Base-by-base conservation (phyloP, 1,284 basidiomycete species). In the Fistulinella staudtii region DNA sequence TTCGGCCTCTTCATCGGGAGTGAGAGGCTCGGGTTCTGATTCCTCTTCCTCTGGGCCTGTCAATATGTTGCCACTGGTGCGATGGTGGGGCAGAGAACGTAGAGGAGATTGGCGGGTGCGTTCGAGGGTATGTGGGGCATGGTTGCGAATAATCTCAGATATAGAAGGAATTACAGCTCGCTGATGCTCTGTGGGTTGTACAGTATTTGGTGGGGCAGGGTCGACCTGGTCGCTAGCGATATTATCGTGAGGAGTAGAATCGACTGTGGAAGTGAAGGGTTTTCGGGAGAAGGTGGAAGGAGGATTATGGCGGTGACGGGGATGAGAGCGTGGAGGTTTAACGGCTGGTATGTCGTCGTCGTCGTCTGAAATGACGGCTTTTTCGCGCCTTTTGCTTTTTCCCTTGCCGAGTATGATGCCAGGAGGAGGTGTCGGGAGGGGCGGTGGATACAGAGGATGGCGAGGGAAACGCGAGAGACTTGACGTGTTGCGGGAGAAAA, bases 131-230 rank as follows among this genome's bases (percentile, higher is more conserved):
- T 71, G 70, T 23, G 82, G 81, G 4, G 82, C 79, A 64, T 90
- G 80, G 22, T 74, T 76, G 35, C 83, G 79, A 49, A 90, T 90
- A 50, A 90, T 90, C 44, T 91, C 88, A 35, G 82, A 85, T 57
- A 90, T 91, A 15, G 85, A 87, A 37, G 88, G 87, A 9, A 80
- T 77, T 41, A 82, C 58, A 24, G 62, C 57, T 54, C 64, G 71
- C 36, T 62, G 56, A 41, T 52, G 57, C 43, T 56, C 57, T 34
- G 45, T 43, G 28, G 50, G 61, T 18, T 53, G 58, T 49, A 55
- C 37, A 33, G 30, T 45, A 50, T 41, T 29, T 41, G 47, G 27
- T 23, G 47, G 20, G 21, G 52, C 18, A 46, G 55, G 37, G 43
- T 57, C 46, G 45, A 45, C 46, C 52, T 47, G 31, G 37, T 52